phyloP scores from a whole-genome alignment of 2,329 filamentous ascomycete genomes.

The Arthrinium phaeospermum region DNA sequence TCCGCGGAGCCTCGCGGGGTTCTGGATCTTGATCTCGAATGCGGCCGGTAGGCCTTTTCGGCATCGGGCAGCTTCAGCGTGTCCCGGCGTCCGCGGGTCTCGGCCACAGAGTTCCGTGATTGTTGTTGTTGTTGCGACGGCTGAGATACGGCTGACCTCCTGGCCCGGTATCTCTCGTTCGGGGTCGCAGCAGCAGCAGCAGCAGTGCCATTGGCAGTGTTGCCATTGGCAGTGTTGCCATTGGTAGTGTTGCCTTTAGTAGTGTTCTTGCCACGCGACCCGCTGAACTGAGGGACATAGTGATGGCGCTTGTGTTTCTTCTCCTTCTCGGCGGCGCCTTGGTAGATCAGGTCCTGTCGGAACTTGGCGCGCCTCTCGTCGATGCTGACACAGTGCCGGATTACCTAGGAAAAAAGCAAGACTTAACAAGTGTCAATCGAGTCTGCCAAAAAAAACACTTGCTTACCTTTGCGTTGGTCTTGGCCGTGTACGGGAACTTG shows the following conservation, averaged over 20 bases:
- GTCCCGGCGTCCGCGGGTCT: constrained; percentile 27
- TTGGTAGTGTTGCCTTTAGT: too few relatives aligned
- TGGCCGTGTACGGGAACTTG: constrained; percentile 73
- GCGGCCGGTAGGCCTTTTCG: constrained; percentile 39
- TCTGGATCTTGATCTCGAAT: constrained; percentile 41
- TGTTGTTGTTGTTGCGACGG: neutral
- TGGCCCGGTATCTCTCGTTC: constrained; percentile 45
- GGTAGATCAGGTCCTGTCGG: constrained; percentile 71
- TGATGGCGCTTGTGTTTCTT: constrained; percentile 23
- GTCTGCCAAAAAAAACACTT: neutral
- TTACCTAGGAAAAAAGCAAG: constrained; percentile 45
- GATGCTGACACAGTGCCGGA: constrained; percentile 73
- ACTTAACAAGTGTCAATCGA: neutral
- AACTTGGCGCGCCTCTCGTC: constrained; percentile 76
- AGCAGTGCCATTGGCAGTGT: neutral
- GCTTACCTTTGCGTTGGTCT: constrained; percentile 55
- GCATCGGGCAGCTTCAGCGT: constrained; percentile 29
- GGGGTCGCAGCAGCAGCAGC: neutral
- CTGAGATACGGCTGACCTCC: constrained; percentile 25
- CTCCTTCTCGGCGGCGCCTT: constrained; percentile 39
- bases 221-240: neutral
- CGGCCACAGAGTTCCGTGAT: constrained; percentile 5
- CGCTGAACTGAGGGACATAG: neutral
- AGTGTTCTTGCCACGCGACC: neutral
- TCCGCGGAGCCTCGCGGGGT: constrained; percentile 33